Base-by-base conservation (phyloP, 1,284 basidiomycete genomes). In the Ganoderma lucidum region DNA sequence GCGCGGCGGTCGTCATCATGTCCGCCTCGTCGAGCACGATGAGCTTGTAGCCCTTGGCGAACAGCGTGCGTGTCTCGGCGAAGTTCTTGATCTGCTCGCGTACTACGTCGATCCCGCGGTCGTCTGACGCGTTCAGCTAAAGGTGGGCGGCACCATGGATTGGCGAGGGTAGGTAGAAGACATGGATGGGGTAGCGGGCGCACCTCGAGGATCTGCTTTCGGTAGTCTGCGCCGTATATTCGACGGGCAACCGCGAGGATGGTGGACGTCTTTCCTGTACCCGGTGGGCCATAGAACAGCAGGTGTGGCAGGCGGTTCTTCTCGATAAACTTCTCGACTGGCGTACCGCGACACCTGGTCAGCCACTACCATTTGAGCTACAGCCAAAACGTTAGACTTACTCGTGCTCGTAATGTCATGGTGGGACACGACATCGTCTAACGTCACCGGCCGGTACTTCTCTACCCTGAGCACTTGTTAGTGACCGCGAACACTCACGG, bases 21-120 rank as follows among this genome's bases (percentile, higher is more conserved):
- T 99, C 98, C 28, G 98, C 98, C 81, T 99, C 98, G 76, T 99
- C 98, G 35, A 99, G 90, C 69, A 99, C 92, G 80, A 99, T 98
- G 77, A 99, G 91, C 80, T 99, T 99, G 90, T 93, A 99, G 35
- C 95, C 95, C 75, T 96, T 96, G 6, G 95, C 90, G 76, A 92
- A 93, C 14, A 99, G 84, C 35, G 96, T 98, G 68, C 96, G 91
- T 17, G 97, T 99, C 82, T 97, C 96, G 1, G 97, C 97, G 76
- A 99, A 99, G 79, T 96, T 96, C 81, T 99, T 99, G 82, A 99
- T 97, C 85, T 98, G 97, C 78, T 99, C 98, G 62, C 98, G 90
- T 6, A 99, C 98, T 60, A 99, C 97, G 71, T 99, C 98, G 74
- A 99, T 99, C 64, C 97, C 97, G 78, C 97, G 90, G 78, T 99